Conservation (phyloP, 2,329 filamentous ascomycete genomes). For the Trichoderma sp. region DNA sequence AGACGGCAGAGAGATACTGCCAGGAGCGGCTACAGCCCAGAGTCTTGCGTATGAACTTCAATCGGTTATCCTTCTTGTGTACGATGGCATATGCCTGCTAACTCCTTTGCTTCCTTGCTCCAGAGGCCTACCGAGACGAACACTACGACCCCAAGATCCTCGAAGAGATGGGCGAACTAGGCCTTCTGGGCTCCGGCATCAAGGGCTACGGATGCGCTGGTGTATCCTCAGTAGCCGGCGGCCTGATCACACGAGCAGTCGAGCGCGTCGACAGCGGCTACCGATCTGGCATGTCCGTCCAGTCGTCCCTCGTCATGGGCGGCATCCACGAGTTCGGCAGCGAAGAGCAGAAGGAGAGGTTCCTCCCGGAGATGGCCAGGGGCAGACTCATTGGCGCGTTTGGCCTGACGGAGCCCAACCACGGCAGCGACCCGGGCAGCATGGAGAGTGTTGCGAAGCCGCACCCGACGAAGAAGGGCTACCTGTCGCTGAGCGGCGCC, state of each 20-base stretch:
- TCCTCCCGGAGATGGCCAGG: conserved; percentile 78
- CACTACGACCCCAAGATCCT: conserved; percentile 84
- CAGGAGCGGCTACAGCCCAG: conserved; percentile 86
- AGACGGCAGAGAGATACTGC: conserved; percentile 91
- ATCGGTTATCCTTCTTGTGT: too few relatives aligned
- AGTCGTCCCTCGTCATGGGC: conserved; percentile 91
- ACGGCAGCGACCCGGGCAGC: conserved; percentile 86
- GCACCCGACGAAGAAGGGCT: conserved; percentile 82
- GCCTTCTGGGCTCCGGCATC: conserved; percentile 84
- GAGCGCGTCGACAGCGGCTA: conserved; percentile 92
- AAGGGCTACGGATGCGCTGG: conserved; percentile 88
- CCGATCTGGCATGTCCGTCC: conserved; percentile 89
- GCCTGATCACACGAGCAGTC: conserved; percentile 85
- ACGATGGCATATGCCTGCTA: not conserved
- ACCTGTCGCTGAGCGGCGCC: conserved; percentile 75
- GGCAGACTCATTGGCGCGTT: conserved; percentile 84
- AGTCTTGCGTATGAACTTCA: conserved; percentile 69
- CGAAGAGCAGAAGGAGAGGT: conserved; percentile 84
- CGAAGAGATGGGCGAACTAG: conserved; percentile 88
- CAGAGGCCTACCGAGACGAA: conserved; percentile 84
- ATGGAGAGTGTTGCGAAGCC: conserved; percentile 89
- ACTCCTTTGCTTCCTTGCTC: not conserved
- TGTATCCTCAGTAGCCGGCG: conserved; percentile 84
- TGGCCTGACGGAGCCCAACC: conserved; percentile 89
- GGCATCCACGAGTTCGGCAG: conserved; percentile 87